phyloP scores from a whole-genome alignment of 2,329 filamentous ascomycete species.

The Bipolaris sorokiniana region DNA sequence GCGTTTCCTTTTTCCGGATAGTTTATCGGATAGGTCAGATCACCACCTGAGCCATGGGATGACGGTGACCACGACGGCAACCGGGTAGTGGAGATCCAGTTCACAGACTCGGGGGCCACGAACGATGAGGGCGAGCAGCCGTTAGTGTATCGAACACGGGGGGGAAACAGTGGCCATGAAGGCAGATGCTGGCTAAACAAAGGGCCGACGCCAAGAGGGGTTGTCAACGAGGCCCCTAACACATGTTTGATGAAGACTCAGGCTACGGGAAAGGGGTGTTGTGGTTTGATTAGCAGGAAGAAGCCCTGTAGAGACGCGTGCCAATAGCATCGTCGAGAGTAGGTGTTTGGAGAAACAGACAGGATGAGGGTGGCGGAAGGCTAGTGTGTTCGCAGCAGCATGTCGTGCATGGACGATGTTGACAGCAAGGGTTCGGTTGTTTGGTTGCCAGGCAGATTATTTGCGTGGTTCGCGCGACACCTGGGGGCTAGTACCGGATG shows the following conservation, averaged over 20 bases:
- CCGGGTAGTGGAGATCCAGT: neutral
- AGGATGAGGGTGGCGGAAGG: neutral
- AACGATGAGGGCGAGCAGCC: neutral
- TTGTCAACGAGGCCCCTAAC: neutral
- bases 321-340: neutral
- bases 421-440: slow-evolving; percentile 18
- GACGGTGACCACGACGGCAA: neutral
- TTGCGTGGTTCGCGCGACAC: slow-evolving; percentile 20
- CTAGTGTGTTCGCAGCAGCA: slow-evolving; percentile 6
- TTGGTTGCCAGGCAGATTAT: slow-evolving; percentile 21
- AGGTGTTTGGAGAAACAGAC: neutral
- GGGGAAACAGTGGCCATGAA: neutral
- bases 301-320: neutral
- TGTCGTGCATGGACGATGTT: slow-evolving; percentile 20
- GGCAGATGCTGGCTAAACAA: neutral
- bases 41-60: neutral
- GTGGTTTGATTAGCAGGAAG: slow-evolving; percentile 7
- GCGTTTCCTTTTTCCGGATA: neutral
- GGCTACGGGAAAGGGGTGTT: slow-evolving; percentile 12
- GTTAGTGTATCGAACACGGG: neutral
- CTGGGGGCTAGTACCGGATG: neutral
- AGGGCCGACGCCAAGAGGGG: neutral
- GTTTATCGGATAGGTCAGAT: neutral
- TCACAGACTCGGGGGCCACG: neutral
- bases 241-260: neutral